phyloP scores from a whole-genome alignment of 345 rosid species.

The Pugionium cornutum region DNA sequence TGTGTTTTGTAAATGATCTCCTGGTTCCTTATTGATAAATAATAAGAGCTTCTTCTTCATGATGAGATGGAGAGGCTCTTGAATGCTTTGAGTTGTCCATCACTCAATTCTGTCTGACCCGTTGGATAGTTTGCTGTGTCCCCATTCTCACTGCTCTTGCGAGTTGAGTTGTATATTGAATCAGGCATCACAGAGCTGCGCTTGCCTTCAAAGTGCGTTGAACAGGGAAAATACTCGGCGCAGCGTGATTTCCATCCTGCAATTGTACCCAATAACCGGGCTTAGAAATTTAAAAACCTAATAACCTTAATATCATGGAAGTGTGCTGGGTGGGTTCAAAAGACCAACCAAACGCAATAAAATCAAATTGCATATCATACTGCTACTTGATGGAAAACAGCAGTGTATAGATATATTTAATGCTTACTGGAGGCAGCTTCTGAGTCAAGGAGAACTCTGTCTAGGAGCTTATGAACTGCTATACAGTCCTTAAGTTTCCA shows the following conservation, averaged over 20 bases:
- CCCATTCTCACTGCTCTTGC: slow-evolving; percentile 57
- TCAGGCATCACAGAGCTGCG: slow-evolving; percentile 58
- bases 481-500: slow-evolving; percentile 93
- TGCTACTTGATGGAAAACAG: slow-evolving; percentile 11
- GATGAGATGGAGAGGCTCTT: slow-evolving; percentile 54
- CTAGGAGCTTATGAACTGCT: slow-evolving; percentile 69
- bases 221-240: slow-evolving; percentile 65
- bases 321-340: not conserved
- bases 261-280: not conserved
- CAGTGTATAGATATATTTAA: slow-evolving; percentile 11
- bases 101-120: slow-evolving; percentile 49
- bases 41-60: slow-evolving; percentile 10
- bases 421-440: slow-evolving; percentile 85
- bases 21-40: slow-evolving; percentile 26
- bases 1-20: slow-evolving; percentile 25
- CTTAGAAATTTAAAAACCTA: slow-evolving; percentile 17
- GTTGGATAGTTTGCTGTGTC: slow-evolving; percentile 41
- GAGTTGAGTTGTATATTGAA: slow-evolving; percentile 48
- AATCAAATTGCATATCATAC: slow-evolving; percentile 15
- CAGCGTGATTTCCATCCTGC: slow-evolving; percentile 91
- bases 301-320: slow-evolving; percentile 7
- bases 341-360: slow-evolving; percentile 13
- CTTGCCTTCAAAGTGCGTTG: slow-evolving; percentile 79
- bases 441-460: slow-evolving; percentile 50
- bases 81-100: slow-evolving; percentile 75